Conservation (phyloP, 1,284 basidiomycete genomes). For the Filobasidium uniguttulatum region DNA sequence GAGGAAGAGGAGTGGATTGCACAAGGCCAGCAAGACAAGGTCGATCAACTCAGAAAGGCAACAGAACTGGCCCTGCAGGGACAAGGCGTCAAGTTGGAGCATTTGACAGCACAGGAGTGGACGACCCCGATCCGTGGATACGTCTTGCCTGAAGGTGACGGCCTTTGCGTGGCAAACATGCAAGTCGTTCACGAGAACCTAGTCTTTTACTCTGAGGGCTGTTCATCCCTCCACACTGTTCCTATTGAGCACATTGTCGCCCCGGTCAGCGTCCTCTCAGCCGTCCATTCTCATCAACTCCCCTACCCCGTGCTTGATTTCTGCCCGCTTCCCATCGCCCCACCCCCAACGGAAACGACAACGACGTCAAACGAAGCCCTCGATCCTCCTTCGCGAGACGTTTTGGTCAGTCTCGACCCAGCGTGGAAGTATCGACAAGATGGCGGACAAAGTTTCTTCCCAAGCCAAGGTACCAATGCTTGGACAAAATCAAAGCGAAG, state of each 20-base stretch:
- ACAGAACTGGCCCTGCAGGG: background rate
- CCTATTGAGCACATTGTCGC: background rate
- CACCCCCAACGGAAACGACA: conserved; percentile 9
- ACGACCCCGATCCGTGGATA: conserved; percentile 26
- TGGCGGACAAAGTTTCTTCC: conserved; percentile 10
- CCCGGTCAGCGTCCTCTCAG: conserved; percentile 18
- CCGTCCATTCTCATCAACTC: conserved; percentile 29
- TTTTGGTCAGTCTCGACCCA: conserved; percentile 31
- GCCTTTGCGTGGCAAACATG: conserved; percentile 32
- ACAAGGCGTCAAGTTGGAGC: conserved; percentile 4
- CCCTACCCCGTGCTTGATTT: conserved; percentile 31
- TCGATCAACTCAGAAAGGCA: conserved; percentile 4
- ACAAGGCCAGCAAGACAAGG: background rate
- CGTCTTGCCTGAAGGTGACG: conserved; percentile 29
- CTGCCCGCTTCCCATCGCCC: conserved; percentile 18
- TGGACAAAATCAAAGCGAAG: background rate
- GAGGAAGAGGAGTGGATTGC: conserved; percentile 1
- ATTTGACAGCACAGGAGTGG: conserved; percentile 21
- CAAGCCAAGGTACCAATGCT: background rate
- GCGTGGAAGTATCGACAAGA: conserved; percentile 20
- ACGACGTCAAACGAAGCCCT: background rate
- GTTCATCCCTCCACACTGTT: conserved; percentile 7
- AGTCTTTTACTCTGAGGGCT: conserved; percentile 34
- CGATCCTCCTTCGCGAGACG: background rate
- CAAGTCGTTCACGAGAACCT: conserved; percentile 21